These are phyloP conservation scores for Aureobasidium sp. DNA, from an alignment of 2,329 filamentous ascomycete species.

Conservation along the genomic window DNA sequence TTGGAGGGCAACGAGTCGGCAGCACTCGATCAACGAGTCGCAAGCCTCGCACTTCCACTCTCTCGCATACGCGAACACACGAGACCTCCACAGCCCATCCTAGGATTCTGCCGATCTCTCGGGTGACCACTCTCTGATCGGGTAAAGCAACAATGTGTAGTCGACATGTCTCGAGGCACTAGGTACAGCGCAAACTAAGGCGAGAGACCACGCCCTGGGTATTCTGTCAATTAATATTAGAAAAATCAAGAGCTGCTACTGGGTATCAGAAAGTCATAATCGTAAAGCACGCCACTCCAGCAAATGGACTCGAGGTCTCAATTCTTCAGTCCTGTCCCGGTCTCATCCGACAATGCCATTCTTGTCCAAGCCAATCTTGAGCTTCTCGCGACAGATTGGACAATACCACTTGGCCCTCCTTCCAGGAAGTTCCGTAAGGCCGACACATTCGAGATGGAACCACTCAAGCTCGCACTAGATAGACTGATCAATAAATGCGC, in stretches of 20 bases:
- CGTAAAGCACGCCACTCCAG: not conserved
- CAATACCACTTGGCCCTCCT: conserved; percentile 80
- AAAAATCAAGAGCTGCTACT: conserved; percentile 7
- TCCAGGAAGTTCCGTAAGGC: conserved; percentile 59
- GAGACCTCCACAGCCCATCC: not conserved
- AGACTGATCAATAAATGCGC: not conserved
- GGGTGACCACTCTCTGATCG: not conserved
- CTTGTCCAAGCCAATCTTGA: conserved; percentile 26
- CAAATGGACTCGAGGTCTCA: not conserved
- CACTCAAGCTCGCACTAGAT: conserved; percentile 69
- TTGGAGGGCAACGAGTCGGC: not conserved
- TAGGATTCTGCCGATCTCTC: not conserved
- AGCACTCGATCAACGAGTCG: not conserved
- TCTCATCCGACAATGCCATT: conserved; percentile 24
- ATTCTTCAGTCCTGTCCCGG: not conserved
- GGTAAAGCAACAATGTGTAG: not conserved
- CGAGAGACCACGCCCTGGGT: not conserved
- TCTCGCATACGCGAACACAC: not conserved
- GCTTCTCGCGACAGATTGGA: conserved; percentile 60
- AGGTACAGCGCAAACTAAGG: not conserved
- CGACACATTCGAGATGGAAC: conserved; percentile 78
- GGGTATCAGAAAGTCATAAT: conserved; percentile 10
- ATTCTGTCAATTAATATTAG: not conserved
- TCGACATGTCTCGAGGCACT: not conserved
- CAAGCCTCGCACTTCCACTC: not conserved